A percentile compares a stretch with the other conserved stretches of the same genome.
These are phyloP conservation scores for Cystofilobasidium bisporidii DNA, from an alignment of 768 basidiomycete genomes.

Conservation along the genomic window DNA sequence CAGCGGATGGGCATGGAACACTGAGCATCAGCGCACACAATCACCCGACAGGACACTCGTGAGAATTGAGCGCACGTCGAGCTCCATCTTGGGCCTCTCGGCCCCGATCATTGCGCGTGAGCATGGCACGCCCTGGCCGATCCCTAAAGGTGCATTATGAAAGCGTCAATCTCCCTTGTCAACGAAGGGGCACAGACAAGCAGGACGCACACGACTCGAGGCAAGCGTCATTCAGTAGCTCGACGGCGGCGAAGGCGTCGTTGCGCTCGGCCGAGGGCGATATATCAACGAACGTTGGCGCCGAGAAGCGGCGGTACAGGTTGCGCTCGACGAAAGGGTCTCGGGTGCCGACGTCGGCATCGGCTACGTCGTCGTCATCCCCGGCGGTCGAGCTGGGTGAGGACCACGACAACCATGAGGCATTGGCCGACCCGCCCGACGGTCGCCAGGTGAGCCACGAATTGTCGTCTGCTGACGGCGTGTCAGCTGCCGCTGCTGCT, in stretches of 20 bases:
- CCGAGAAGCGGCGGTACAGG: neutral
- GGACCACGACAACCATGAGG: too few species aligned
- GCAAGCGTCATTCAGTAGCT: neutral
- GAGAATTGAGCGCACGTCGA: neutral
- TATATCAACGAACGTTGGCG: neutral
- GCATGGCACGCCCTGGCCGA: constrained; percentile 18
- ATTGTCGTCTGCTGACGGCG: too few species aligned
- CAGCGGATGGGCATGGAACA: too few species aligned
- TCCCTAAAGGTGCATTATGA: constrained; percentile 2
- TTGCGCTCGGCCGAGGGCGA: neutral
- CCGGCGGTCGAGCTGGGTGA: neutral
- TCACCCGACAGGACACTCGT: too few species aligned
- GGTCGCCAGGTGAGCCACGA: too few species aligned
- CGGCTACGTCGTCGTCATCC: too few species aligned
- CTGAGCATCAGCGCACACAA: too few species aligned
- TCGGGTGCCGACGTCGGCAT: too few species aligned
- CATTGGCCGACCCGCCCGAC: too few species aligned
- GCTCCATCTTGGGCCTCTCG: neutral
- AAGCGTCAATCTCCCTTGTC: too few species aligned
- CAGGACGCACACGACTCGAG: constrained; percentile 14
- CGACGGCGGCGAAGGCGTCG: neutral
- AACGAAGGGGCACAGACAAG: neutral
- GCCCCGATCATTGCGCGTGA: neutral
- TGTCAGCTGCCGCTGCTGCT: too few species aligned
- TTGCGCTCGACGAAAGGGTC: neutral